These are phyloP conservation scores for Erodium trifolium DNA, from an alignment of 441 rosid genomes.

Conservation along the genomic window DNA sequence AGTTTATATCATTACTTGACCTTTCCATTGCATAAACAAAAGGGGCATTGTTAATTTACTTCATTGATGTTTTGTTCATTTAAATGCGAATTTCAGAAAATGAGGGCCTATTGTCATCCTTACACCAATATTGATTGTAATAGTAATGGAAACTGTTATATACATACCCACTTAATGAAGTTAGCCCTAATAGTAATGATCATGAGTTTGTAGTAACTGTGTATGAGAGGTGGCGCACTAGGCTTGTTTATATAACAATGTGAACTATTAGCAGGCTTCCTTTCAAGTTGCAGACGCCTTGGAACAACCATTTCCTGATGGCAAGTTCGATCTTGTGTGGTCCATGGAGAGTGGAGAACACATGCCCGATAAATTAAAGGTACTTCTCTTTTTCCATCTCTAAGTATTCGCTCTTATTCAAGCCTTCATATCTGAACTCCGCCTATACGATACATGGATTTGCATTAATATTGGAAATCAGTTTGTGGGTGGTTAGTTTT, in stretches of 20 bases:
- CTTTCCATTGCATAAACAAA: too few species aligned
- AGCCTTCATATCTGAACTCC: not conserved
- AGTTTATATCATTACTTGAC: too few species aligned
- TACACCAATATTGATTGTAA: not conserved
- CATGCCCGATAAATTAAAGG: slow-evolving; percentile 85
- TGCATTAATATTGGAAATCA: not conserved
- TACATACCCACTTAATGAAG: too few species aligned
- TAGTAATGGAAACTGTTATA: not conserved
- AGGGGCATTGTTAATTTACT: not conserved
- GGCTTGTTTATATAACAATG: not conserved
- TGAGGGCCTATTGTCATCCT: not conserved
- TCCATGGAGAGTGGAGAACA: slow-evolving; percentile 98
- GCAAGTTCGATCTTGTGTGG: slow-evolving; percentile 73
- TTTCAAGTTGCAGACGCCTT: slow-evolving; percentile 86
- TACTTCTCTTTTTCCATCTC: slow-evolving; percentile 14
- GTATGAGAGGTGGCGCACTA: not conserved
- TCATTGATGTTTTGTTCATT: not conserved
- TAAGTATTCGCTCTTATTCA: not conserved
- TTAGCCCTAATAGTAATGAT: too few species aligned
- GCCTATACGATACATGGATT: not conserved
- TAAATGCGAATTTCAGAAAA: not conserved
- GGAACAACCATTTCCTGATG: slow-evolving; percentile 77
- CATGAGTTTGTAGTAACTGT: too few species aligned
- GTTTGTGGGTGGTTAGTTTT: not conserved
- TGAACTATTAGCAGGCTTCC: slow-evolving; percentile 34